Conservation (phyloP, 805 yeast species). For the Yamadazyma sp. region DNA sequence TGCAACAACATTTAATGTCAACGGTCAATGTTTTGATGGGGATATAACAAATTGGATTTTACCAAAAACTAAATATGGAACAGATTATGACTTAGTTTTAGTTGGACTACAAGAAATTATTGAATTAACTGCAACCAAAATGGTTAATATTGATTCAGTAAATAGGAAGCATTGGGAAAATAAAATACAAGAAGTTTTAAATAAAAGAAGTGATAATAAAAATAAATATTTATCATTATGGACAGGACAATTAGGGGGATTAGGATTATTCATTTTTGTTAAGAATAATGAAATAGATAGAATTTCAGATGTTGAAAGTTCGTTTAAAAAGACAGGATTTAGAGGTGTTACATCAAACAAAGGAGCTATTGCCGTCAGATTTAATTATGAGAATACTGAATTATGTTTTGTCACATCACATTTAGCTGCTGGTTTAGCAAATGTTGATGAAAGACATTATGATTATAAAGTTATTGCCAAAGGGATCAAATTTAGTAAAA, state of each 20-base stretch:
- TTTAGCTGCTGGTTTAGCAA: conserved; percentile 88
- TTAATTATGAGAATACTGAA: conserved; percentile 61
- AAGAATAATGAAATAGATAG: conserved; percentile 49
- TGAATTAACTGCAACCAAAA: conserved; percentile 79
- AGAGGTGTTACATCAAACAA: conserved; percentile 86
- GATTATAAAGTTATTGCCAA: conserved; percentile 78
- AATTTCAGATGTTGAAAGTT: conserved; percentile 63
- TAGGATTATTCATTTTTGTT: conserved; percentile 67
- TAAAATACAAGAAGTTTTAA: conserved; percentile 50
- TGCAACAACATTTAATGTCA: conserved; percentile 54
- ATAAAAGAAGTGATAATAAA: conserved; percentile 28
- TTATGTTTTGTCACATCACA: conserved; percentile 83
- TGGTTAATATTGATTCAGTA: conserved; percentile 70
- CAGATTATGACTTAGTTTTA: conserved; percentile 67
- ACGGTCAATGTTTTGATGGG: conserved; percentile 45
- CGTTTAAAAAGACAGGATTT: conserved; percentile 85
- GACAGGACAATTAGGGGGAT: conserved; percentile 84
- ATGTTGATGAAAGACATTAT: conserved; percentile 77
- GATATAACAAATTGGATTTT: conserved; percentile 44
- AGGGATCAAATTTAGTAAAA: conserved; percentile 62
- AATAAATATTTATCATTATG: conserved; percentile 56
- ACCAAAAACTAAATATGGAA: conserved; percentile 27
- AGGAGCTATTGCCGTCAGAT: conserved; percentile 75
- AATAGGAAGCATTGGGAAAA: conserved; percentile 64
- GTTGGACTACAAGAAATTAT: conserved; percentile 85